Base-by-base conservation (phyloP, 495 filamentous ascomycete genomes). In the Usnea hakonensis region DNA sequence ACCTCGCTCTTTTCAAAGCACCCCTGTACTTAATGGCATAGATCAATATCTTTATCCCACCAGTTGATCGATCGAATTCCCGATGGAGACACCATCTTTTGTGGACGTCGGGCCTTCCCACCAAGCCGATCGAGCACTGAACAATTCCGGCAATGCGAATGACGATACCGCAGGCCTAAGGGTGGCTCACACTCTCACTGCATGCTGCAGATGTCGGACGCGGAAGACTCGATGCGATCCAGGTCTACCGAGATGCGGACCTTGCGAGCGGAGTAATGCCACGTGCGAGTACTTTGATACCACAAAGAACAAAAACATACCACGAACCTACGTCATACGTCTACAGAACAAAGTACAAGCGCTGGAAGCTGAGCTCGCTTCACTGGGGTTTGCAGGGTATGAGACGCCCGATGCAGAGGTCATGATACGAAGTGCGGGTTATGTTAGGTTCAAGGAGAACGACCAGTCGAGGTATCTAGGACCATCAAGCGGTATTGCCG, bases 221-320 rank as follows among this genome's bases (percentile, higher is more conserved):
- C 85, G 91, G 55, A 97, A 97, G 79, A 95, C 92, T 28, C 83
- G 89, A 78, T 97, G 93, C 74, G 93, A 96, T 73, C 87, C 92
- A 32, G 87, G 89, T 19, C 83, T 97, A 52, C 93, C 93, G 46
- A 86, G 86, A 71, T 97, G 93, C 73, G 81, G 86, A n/a, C 90
- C 91, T 17, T 97, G 93, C 79, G 90, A 95, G 76, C 83, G 91
- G 65, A 91, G 88, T 62, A 91, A 91, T 67, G 86, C 90, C 43
- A 81, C 81, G 62, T 97, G 93, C 79, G 92, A 95, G 67, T 97
- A 96, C 75, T 96, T 85, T 73, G 93, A 97, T 73, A 88, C 90
- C 2, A 79, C 88, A 53, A 90, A 90, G 71, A 83, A 84, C 65
- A 81, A 78, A 65, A 90, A 84, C 64, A 88, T 96, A 64, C 84